Evolutionary conservation across 2,329 filamentous ascomycete genomes (phyloP), one percentile per base, ranked within the genome.

Genomic region (Ascosphaera acerosa): DNA sequence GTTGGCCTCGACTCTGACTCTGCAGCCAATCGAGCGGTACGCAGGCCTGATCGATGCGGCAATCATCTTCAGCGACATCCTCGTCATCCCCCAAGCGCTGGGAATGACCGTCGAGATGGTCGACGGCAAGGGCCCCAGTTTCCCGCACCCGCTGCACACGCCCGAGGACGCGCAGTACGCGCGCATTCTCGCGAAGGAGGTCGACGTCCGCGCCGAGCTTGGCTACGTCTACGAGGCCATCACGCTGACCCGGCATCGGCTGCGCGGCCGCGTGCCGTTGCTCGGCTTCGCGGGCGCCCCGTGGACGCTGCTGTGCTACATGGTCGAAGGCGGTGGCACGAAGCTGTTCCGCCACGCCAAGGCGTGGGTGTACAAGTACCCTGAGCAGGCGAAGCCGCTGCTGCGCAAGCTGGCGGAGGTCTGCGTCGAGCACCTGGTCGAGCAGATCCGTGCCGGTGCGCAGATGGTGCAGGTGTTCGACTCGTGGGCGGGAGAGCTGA

Each of bases 91-190:
- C 0, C 87, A 97, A 57, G 87, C 87, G 18, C 77, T 97, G 69
- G 87, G 87, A 1, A 97, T 97, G 87, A 63, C 64, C n/a, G 87
- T 97, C 17, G 76, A 94, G 52, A 97, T 97, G 87, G 64, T 94
- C 7, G 82, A 92, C 52, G 89, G 87, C 57, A 89, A 91, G 53
- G 87, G 87, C 0, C 87, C 87, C 7, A 77, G 89, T 50, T 97
- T 97, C 51, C 87, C 87, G 0, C 59, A 75, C 29, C 87, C 87
- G 10, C 62, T 97, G 36, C 62, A 65, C 47, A 70, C 65, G 23
- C 84, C 87, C 3, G 63, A 72, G 32, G 82, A 92, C 48, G 66
- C 64, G 38, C 82, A 94, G 54, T 94, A 89, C 55, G 59, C 60
- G 40, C 60, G 74, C 46, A 63, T 94, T 36, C 62, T 94, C 53